Evolutionary conservation across 208 protist species (phyloP).

Genomic region (Trichomonas gallinae): DNA sequence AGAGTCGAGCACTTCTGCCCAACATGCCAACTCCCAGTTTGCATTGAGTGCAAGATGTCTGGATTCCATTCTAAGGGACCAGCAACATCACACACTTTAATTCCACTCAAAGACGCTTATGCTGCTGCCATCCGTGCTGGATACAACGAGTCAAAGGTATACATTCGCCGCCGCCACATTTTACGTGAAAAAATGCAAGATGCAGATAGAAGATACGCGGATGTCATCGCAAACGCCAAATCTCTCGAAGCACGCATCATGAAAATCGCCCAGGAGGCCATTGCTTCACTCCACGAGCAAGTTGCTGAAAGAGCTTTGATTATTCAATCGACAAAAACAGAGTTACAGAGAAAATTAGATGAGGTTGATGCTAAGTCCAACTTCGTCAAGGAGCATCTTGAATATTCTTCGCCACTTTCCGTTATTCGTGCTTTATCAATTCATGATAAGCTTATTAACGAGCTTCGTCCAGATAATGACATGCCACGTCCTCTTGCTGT

Average conservation of each 20-base stretch:
- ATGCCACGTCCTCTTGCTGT: neutral
- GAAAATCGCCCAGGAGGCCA: neutral
- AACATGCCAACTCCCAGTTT: neutral
- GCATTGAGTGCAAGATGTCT: constrained; percentile 6
- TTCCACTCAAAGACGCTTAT: neutral
- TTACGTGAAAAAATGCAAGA: neutral
- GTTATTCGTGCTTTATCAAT: neutral
- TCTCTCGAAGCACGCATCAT: neutral
- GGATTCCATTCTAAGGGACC: neutral
- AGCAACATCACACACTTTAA: neutral
- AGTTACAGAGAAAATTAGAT: neutral
- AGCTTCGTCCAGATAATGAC: neutral
- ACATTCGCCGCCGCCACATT: neutral
- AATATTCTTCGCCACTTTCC: neutral
- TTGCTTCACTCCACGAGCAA: neutral
- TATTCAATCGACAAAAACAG: neutral
- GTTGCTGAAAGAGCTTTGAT: neutral
- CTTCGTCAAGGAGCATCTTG: neutral
- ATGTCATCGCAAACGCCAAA: neutral
- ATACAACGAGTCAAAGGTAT: neutral
- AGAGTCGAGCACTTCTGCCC: neutral
- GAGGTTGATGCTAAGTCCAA: neutral
- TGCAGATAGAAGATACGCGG: neutral
- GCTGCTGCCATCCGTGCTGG: neutral
- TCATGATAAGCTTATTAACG: neutral